Conservation (phyloP, 1,284 basidiomycete genomes). For the Farysia itapuensis region DNA sequence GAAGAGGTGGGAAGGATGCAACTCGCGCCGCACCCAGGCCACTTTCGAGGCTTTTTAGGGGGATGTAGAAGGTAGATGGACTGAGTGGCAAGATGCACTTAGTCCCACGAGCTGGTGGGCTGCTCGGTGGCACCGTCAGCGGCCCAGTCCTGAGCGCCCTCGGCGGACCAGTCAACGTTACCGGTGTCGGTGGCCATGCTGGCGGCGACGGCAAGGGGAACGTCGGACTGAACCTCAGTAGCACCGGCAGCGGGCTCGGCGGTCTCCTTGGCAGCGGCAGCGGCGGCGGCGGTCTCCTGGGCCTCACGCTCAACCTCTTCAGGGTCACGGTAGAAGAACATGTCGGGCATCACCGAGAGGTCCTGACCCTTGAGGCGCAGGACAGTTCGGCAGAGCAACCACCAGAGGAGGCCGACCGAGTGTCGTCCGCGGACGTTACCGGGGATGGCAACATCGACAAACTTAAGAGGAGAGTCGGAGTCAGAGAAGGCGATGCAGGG, state of each 20-base stretch:
- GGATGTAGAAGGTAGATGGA: neutral
- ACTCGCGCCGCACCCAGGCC: neutral
- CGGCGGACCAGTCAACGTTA: slow-evolving; percentile 77
- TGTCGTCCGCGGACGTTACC: slow-evolving; percentile 99
- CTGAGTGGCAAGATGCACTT: slow-evolving; percentile 6
- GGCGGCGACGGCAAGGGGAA: slow-evolving; percentile 38
- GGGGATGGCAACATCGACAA: slow-evolving; percentile 97
- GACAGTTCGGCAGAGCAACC: slow-evolving; percentile 96
- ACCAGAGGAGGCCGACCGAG: slow-evolving; percentile 97
- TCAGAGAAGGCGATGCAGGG: slow-evolving; percentile 98
- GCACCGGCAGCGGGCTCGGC: slow-evolving; percentile 62
- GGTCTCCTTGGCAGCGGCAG: slow-evolving; percentile 46
- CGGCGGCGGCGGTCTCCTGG: slow-evolving; percentile 73
- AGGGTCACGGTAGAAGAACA: slow-evolving; percentile 99
- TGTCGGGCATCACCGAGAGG: slow-evolving; percentile 97
- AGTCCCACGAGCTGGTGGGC: slow-evolving; percentile 34
- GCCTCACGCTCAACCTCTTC: slow-evolving; percentile 98
- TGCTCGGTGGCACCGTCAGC: slow-evolving; percentile 51
- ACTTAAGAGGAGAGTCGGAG: slow-evolving; percentile 94
- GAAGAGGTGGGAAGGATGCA: slow-evolving; percentile 4
- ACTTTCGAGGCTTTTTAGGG: slow-evolving; percentile 36
- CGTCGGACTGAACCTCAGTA: slow-evolving; percentile 69
- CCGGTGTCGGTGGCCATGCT: slow-evolving; percentile 46
- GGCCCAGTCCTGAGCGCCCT: slow-evolving; percentile 61
- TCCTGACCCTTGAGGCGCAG: slow-evolving; percentile 91